Base-by-base conservation (phyloP, 179 eudicot species). In the Beta macrorhiza region DNA sequence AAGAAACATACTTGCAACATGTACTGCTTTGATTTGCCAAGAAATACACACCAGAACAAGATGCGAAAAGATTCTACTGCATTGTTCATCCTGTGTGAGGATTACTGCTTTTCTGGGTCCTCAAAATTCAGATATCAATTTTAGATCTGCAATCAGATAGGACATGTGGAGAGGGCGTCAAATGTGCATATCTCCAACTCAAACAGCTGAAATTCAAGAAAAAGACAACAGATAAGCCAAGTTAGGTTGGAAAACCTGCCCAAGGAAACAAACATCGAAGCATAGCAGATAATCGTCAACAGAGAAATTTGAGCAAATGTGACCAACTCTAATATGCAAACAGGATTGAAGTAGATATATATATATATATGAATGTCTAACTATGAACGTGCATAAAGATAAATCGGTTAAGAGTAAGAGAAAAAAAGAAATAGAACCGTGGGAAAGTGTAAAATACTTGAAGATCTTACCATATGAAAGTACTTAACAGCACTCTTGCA, bases 11-110 rank as follows among this genome's bases (percentile, higher is more conserved):
- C 78, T 69, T 55, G 47, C 22, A 49, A 47, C 37, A 10, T 2
- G 59, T 44, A 76, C 75, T 47, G 69, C 75, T 79, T 68, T 53
- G 67, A 55, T 78, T 55, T 45, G 56, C 82, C 76, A 55, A 45
- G 57, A 44, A 37, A 20, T 51, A 65, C 44, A 45, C 45, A 22
- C 77, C 67, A 29, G n/a, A 72, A 37, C 37, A 45, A 44, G 25
- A 16, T 22, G 69, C 49, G 42, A 15, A 32, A 49, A 49, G 71
- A 72, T 56, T 25, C 67, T 29, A 59, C 72, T 11, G 76, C 45
- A 52, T 20, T 12, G 19, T 69, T 80, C 67, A 69, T 76, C 32
- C 32, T 29, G 32, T 59, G 58, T 37, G 42, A 70, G 56, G 59
- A 53, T 9, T 29, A 29, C 32, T 29, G 32, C 22, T 29, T 64